Conservation (phyloP, 495 filamentous ascomycete genomes). For the Amphirosellinia nigrospora region DNA sequence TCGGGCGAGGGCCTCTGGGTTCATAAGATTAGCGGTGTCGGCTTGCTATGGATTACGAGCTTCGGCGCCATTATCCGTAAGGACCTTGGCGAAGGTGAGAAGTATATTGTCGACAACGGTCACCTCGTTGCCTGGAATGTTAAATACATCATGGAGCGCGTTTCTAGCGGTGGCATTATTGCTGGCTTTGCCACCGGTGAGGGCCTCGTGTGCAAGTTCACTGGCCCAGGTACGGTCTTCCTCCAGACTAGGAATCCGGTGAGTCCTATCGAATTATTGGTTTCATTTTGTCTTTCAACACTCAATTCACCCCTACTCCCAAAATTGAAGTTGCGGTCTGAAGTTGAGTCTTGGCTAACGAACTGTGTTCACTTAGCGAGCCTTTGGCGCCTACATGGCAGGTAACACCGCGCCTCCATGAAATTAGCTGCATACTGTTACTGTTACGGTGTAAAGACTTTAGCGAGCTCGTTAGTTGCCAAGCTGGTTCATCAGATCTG, state of each 20-base stretch:
- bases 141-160: conserved; percentile 87
- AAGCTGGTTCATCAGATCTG: not conserved
- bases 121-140: conserved; percentile 98
- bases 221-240: conserved; percentile 90
- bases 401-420: conserved; percentile 45
- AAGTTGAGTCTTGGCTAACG: conserved; percentile 26
- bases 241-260: conserved; percentile 89
- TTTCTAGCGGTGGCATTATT: conserved; percentile 87
- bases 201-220: conserved; percentile 92
- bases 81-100: conserved; percentile 81
- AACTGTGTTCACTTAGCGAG: conserved; percentile 36
- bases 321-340: not conserved
- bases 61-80: conserved; percentile 96
- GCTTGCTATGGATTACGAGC: conserved; percentile 85
- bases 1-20: conserved; percentile 92
- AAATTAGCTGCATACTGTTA: not conserved
- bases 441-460: not conserved
- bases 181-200: conserved; percentile 78
- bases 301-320: not conserved
- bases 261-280: conserved; percentile 33
- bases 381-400: conserved; percentile 55
- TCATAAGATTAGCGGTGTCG: conserved; percentile 80
- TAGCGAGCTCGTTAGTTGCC: not conserved
- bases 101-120: conserved; percentile 93
- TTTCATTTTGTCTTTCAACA: not conserved